Conservation (phyloP, 306 rosid species). For the Acacia confusa region DNA sequence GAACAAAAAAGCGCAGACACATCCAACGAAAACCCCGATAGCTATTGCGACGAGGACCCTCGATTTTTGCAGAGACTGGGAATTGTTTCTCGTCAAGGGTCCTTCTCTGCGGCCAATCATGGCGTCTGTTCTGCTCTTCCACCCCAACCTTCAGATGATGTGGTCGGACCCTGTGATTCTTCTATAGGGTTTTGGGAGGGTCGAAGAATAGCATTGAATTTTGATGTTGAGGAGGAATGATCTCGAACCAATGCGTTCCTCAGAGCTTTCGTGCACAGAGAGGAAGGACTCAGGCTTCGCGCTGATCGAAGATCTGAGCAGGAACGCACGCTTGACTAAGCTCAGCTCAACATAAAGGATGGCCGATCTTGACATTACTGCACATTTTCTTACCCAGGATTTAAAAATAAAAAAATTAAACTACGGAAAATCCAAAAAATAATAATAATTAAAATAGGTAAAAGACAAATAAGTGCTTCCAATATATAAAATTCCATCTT, state of each 20-base stretch:
- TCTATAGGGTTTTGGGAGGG: constrained; percentile 3
- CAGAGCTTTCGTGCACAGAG: background rate
- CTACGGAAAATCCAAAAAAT: too few species aligned
- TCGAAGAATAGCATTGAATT: constrained; percentile 2
- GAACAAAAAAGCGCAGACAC: constrained; percentile 59
- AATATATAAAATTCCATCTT: too few species aligned
- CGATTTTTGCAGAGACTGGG: constrained; percentile 49
- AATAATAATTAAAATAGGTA: too few species aligned
- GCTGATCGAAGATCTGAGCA: background rate
- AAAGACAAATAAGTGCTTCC: too few species aligned
- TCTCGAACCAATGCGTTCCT: background rate
- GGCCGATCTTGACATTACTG: background rate
- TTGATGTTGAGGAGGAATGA: background rate
- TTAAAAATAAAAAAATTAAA: background rate
- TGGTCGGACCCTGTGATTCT: background rate
- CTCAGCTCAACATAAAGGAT: too few species aligned
- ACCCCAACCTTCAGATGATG: constrained; percentile 16
- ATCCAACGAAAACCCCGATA: constrained; percentile 71
- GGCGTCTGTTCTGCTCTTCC: constrained; percentile 12
- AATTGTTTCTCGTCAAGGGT: constrained; percentile 53
- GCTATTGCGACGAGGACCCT: constrained; percentile 52
- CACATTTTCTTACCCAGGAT: background rate
- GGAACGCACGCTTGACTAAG: background rate
- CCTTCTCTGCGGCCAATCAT: constrained; percentile 77
- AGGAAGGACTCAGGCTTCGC: background rate